Evolutionary conservation across 2,329 filamentous ascomycete genomes (phyloP), one percentile per base, ranked within the genome.

Genomic region (Cladosporium sp.): DNA sequence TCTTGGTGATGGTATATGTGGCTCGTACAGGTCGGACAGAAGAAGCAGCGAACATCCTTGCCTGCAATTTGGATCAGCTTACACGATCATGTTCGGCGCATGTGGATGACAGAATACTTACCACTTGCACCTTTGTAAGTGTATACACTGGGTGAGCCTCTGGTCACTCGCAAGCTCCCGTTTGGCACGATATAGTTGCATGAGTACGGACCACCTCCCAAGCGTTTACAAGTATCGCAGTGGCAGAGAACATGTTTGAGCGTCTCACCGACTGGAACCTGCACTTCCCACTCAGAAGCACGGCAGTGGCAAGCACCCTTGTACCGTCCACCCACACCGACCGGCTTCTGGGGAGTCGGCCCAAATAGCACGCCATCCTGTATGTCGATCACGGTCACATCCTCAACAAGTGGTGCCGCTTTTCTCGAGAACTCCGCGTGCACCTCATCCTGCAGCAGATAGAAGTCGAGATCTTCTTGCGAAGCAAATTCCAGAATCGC

Each of bases 1-100:
- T 77, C 75, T 65, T 78, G 78, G 49, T 77, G 74, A 64, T 79
- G 77, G 57, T 78, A 79, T n/a, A 79, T 74, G 65, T 79, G 78
- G 52, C 72, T 75, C 5, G 78, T 80, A 67, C 78, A 80, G 4
- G 69, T 77, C 21, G 70, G 67, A 65, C 78, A 80, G 65, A 76
- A 78, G 66, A 72, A 78, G 67, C 78, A 80, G 59, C 73, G 69
- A 31, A 79, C 76, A 52, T 72, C 71, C 57, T 77, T 78, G 40
- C 58, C 26, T 73, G 72, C 70, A 16, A n/a, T 12, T 21, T 6
- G 5, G 12, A 8, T 59, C 44, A 63, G 44, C 18, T 50, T 31
- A 23, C 2, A 1, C 16, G 33, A 12, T 10, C 14, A 40, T 16
- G 8, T 35, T 6, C 14, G 16, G n/a, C 29, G 7, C 18, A 35